phyloP scores from a whole-genome alignment of 441 rosid genomes.

The Arabidopsis lyrata region DNA sequence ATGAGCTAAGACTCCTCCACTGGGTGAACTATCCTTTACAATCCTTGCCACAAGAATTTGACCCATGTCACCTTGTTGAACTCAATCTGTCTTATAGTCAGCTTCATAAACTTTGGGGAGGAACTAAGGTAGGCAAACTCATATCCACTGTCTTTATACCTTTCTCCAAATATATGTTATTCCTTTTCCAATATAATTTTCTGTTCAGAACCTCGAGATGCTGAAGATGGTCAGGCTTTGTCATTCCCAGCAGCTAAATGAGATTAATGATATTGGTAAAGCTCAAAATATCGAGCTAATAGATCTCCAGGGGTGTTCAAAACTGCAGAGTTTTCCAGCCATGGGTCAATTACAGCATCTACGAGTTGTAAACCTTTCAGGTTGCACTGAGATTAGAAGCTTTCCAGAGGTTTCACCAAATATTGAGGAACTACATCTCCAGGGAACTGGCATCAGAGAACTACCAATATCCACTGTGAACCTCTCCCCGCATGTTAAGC shows the following conservation, averaged over 20 bases:
- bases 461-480: no score
- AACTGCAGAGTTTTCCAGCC: constrained; percentile 31
- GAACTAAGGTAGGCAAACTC: constrained; percentile 28
- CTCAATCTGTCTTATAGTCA: constrained; percentile 38
- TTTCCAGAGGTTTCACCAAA: no score
- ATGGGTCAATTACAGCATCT: constrained; percentile 13
- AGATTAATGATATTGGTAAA: not conserved
- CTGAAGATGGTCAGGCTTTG: constrained; percentile 30
- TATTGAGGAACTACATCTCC: no score
- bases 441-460: no score
- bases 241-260: constrained; percentile 22
- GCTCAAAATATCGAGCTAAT: constrained; percentile 32
- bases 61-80: constrained; percentile 26
- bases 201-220: constrained; percentile 12
- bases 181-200: not conserved
- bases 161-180: no score
- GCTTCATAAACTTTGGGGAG: constrained; percentile 31
- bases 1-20: constrained; percentile 40
- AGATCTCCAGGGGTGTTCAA: constrained; percentile 38
- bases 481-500: no score
- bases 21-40: constrained; percentile 47
- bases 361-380: constrained; percentile 26
- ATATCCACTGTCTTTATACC: no score
- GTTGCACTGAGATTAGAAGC: no score
- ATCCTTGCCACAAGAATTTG: constrained; percentile 34